phyloP scores from a whole-genome alignment of 768 basidiomycete genomes.

The Hericium coralloides region DNA sequence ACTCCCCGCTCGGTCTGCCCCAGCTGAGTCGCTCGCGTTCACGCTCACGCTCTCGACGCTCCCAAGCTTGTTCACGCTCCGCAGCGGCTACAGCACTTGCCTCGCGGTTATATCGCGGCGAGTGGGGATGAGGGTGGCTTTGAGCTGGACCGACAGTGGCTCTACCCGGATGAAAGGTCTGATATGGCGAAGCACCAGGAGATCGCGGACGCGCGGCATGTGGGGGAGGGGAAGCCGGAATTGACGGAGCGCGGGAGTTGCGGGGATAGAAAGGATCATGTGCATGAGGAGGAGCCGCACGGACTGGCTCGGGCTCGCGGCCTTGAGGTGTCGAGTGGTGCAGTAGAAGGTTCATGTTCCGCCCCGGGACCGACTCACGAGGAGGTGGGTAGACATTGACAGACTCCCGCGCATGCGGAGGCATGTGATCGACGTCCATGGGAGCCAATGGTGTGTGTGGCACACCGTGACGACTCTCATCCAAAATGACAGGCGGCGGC shows the following conservation, averaged over 20 bases:
- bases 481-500: constrained; percentile 73
- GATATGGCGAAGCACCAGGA: constrained; percentile 38
- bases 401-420: constrained; percentile 45
- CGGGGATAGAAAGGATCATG: constrained; percentile 52
- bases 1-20: constrained; percentile 20
- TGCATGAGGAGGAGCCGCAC: constrained; percentile 39
- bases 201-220: constrained; percentile 40
- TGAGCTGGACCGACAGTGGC: constrained; percentile 46
- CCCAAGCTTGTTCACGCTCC: constrained; percentile 53
- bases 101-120: constrained; percentile 55
- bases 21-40: constrained; percentile 17
- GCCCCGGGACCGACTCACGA: constrained; percentile 36
- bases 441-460: constrained; percentile 70
- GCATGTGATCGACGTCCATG: constrained; percentile 43
- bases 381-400: constrained; percentile 26
- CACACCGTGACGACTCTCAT: constrained; percentile 58
- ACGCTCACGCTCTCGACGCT: constrained; percentile 54
- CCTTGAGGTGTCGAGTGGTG: constrained; percentile 47
- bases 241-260: constrained; percentile 41
- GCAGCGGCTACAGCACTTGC: constrained; percentile 30
- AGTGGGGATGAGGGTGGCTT: constrained; percentile 42
- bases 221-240: constrained; percentile 53
- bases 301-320: constrained; percentile 41
- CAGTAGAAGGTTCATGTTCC: constrained; percentile 40
- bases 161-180: constrained; percentile 35